Evolutionary conservation across 441 rosid species (phyloP).

Genomic region (Iberis amara): DNA sequence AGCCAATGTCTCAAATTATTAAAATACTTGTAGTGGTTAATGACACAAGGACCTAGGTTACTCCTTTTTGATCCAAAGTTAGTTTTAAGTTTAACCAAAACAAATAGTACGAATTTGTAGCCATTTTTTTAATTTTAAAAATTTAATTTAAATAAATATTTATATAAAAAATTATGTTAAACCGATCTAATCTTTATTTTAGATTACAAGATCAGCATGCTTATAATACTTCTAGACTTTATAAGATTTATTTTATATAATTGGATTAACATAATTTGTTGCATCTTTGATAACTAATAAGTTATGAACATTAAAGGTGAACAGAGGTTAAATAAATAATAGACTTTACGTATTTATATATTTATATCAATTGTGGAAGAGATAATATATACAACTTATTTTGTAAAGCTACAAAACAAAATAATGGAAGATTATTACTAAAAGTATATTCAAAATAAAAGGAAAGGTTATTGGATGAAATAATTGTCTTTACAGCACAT

Average conservation of each 20-base stretch:
- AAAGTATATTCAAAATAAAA: conserved; percentile 2
- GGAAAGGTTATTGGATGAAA: conserved; percentile 23
- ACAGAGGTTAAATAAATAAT: conserved; percentile 10
- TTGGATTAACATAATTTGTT: conserved; percentile 1
- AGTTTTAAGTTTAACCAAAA: too few relatives aligned
- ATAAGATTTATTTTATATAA: neutral
- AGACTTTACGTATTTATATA: conserved; percentile 12
- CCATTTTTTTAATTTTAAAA: too few relatives aligned
- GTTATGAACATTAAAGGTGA: conserved; percentile 29
- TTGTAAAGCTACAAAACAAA: conserved; percentile 18
- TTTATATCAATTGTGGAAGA: conserved; percentile 1
- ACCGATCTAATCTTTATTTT: neutral
- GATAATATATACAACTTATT: neutral
- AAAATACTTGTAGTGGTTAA: too few relatives aligned
- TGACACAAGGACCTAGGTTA: too few relatives aligned
- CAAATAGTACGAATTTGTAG: too few relatives aligned
- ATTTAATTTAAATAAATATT: too few relatives aligned
- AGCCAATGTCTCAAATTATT: too few relatives aligned
- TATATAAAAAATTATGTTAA: too few relatives aligned
- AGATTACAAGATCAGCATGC: neutral
- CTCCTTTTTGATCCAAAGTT: too few relatives aligned
- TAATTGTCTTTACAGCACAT: conserved; percentile 27
- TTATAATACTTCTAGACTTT: neutral
- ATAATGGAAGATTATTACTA: conserved; percentile 9
- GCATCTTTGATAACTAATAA: conserved; percentile 14